Percentiles rank a stretch among this genome's conserved stretches.
phyloP scores from a whole-genome alignment of 2,329 filamentous ascomycete species.

The Colletotrichum sp. region DNA sequence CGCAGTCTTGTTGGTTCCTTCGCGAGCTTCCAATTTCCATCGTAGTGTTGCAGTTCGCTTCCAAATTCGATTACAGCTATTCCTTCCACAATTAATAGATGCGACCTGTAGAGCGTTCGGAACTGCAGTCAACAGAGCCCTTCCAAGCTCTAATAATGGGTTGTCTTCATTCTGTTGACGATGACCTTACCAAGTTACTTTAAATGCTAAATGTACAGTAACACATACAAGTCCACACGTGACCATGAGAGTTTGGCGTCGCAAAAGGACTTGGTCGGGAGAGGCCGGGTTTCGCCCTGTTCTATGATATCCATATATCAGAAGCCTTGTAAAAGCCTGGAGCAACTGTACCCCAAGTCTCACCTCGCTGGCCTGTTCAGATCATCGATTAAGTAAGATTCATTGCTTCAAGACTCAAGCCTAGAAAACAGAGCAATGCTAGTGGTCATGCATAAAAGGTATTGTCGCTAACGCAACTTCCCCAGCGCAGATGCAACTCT shows the following conservation, averaged over 20 bases:
- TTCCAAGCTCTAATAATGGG: not conserved
- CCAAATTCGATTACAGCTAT: not conserved
- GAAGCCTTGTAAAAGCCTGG: not conserved
- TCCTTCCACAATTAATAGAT: not conserved
- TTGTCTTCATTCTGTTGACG: not conserved
- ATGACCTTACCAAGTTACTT: not conserved
- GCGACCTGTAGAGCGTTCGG: not conserved
- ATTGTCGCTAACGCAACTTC: not conserved
- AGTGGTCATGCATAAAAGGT: not conserved
- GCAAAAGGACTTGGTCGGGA: not conserved
- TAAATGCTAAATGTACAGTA: not conserved
- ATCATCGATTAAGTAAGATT: not conserved
- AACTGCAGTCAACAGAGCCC: not conserved
- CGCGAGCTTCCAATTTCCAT: not conserved
- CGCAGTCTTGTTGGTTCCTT: not conserved
- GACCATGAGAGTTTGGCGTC: not conserved
- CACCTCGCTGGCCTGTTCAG: not conserved
- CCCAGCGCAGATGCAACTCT: not conserved
- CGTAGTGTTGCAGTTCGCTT: not conserved
- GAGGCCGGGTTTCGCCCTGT: not conserved
- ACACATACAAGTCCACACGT: not conserved
- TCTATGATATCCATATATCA: not conserved
- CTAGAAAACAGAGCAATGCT: not conserved
- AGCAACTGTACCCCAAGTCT: not conserved
- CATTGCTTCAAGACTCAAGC: not conserved